phyloP scores from a whole-genome alignment of 139 green algal species.

The Tetradesmus lagerheimii region DNA sequence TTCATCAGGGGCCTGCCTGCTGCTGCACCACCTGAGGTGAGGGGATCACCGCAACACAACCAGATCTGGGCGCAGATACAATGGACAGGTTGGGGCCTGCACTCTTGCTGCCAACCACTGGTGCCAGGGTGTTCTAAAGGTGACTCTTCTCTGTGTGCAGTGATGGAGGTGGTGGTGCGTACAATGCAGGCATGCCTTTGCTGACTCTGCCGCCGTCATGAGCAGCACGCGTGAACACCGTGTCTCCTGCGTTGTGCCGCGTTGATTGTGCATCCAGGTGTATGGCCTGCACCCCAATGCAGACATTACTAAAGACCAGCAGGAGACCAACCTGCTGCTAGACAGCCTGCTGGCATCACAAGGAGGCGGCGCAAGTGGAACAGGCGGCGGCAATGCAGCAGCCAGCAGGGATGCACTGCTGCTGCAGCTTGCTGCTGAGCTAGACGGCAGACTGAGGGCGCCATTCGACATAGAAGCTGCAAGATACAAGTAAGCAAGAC shows the following conservation, averaged over 20 bases:
- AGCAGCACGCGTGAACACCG: too few relatives aligned
- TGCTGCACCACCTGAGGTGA: conserved; percentile 68
- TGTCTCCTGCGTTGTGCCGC: not conserved
- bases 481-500: conserved; percentile 57
- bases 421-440: conserved; percentile 70
- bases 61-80: too few relatives aligned
- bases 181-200: too few relatives aligned
- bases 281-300: conserved; percentile 88
- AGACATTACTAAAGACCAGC: conserved; percentile 85
- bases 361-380: conserved; percentile 36
- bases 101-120: too few relatives aligned
- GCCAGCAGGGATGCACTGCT: conserved; percentile 70
- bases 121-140: too few relatives aligned
- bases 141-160: too few relatives aligned
- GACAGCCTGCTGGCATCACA: conserved; percentile 66
- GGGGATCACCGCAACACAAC: not conserved
- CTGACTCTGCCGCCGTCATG: too few relatives aligned
- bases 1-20: conserved; percentile 75
- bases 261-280: conserved; percentile 44
- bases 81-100: too few relatives aligned
- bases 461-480: conserved; percentile 83
- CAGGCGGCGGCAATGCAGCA: conserved; percentile 16
- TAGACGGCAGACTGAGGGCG: conserved; percentile 62
- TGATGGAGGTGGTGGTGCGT: too few relatives aligned
- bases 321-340: conserved; percentile 79